Base-by-base conservation (phyloP, 192 early-diverging fungal genomes). In the Powellomyces hirtus region DNA sequence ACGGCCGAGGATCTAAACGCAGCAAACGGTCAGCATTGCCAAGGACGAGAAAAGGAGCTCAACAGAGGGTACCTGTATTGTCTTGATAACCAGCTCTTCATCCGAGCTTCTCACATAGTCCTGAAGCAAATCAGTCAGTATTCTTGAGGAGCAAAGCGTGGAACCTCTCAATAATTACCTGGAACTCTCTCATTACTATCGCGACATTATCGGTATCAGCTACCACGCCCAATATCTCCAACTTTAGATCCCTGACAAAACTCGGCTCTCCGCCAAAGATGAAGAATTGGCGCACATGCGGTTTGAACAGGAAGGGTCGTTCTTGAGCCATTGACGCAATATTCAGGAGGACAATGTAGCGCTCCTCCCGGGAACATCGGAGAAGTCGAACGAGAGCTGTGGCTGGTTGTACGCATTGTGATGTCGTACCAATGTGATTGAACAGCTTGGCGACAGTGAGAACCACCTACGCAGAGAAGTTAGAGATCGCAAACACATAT, bases 271-370 rank as follows among this genome's bases (percentile, higher is more conserved):
- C 84, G 0, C 89, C 85, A 31, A 88, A 85, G 16, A 94, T 79
- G 66, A 89, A 94, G 74, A 98, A 98, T 71, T 88, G 86, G 38
- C 86, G 87, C 42, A 90, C 72, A 72, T 89, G 83, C 18, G 86
- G 79, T 49, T 85, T 72, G 70, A 98, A 92, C 14, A 91, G 67
- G 30, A 80, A 76, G 6, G 94, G 93, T 35, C 81, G 65, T 52
- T 81, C 77, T 29, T 75, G 79, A 14, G 92, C 87, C 56, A 97
- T 90, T 4, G 87, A 84, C 16, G 83, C 78, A 57, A 94, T 89
- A 60, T 91, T 92, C 42, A 85, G 81, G 29, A 96, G 77, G 4
- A 90, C 87, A 26, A 90, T 84, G 69, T 88, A 91, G 49, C 85
- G 89, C 4, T 91, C 80, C 75, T 98, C 94, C n/a, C 88, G 78